Conservation (phyloP, 352 stramenopile genomes). For the Globisporangium iwayamae region DNA sequence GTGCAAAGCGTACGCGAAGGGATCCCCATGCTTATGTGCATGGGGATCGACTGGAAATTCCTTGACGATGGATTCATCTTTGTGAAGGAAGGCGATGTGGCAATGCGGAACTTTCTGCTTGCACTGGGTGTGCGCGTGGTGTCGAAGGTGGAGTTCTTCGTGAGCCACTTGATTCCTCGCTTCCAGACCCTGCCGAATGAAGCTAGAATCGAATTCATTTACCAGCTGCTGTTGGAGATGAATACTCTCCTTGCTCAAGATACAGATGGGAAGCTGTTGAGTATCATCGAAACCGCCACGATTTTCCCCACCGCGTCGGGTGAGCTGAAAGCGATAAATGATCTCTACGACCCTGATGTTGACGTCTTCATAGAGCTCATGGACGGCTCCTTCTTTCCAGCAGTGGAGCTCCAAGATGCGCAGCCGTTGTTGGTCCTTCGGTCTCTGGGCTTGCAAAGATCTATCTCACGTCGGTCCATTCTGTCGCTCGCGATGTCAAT, state of each 20-base stretch:
- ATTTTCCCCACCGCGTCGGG: conserved; percentile 61
- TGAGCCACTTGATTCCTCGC: conserved; percentile 45
- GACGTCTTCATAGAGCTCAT: conserved; percentile 67
- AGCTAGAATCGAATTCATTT: conserved; percentile 37
- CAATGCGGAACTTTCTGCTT: conserved; percentile 26
- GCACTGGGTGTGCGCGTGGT: conserved; percentile 31
- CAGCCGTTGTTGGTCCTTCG: conserved; percentile 51
- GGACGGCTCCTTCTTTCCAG: conserved; percentile 66
- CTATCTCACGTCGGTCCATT: conserved; percentile 60
- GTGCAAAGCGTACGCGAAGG: conserved; percentile 21
- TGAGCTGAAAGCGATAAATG: conserved; percentile 48
- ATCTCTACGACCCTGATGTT: conserved; percentile 73
- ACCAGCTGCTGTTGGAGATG: conserved; percentile 42
- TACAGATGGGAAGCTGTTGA: conserved; percentile 32
- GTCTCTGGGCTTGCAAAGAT: conserved; percentile 61
- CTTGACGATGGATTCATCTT: conserved; percentile 49
- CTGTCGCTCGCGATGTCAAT: conserved; percentile 55
- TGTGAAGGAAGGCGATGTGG: conserved; percentile 39
- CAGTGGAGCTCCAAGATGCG: conserved; percentile 48
- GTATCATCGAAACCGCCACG: conserved; percentile 37
- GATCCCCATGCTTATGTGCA: conserved; percentile 26
- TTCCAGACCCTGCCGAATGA: conserved; percentile 30
- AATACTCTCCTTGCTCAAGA: conserved; percentile 36
- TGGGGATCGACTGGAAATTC: conserved; percentile 40
- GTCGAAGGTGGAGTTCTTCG: conserved; percentile 50